Percentiles rank a stretch among this genome's conserved stretches.
Conservation (phyloP, 2,329 filamentous ascomycete genomes). For the Diaporthe ampelina region DNA sequence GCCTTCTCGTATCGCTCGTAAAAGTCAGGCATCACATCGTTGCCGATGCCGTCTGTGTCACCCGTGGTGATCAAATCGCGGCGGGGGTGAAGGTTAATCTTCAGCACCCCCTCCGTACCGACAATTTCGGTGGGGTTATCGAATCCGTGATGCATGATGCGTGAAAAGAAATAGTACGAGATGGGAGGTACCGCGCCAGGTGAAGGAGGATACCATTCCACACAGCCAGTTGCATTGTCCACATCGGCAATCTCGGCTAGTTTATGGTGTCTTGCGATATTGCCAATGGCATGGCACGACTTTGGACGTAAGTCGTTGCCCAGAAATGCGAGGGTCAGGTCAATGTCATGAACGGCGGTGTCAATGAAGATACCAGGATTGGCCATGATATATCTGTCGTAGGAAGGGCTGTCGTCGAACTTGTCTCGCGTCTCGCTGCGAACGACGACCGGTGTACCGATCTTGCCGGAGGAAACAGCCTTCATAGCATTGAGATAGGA, state of each 20-base stretch:
- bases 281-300: constrained; percentile 67
- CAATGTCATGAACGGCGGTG: constrained; percentile 5
- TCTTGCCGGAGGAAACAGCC: constrained; percentile 65
- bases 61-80: constrained; percentile 19
- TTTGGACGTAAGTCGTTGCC: constrained; percentile 65
- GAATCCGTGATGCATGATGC: constrained; percentile 78
- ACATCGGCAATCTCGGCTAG: constrained; percentile 70
- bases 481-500: constrained; percentile 73
- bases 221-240: constrained; percentile 75
- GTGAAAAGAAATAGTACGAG: constrained; percentile 73
- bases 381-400: constrained; percentile 72
- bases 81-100: constrained; percentile 70
- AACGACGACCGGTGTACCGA: constrained; percentile 72
- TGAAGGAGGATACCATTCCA: constrained; percentile 70
- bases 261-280: constrained; percentile 71
- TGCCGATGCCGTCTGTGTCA: constrained; percentile 2
- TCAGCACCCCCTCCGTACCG: constrained; percentile 74
- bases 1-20: constrained; percentile 33
- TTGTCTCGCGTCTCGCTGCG: constrained; percentile 78
- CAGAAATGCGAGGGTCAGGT: constrained; percentile 73
- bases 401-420: constrained; percentile 75
- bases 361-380: constrained; percentile 1
- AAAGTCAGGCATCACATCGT: constrained; percentile 28
- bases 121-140: constrained; percentile 78
- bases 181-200: constrained; percentile 64